phyloP scores from a whole-genome alignment of 139 green algal genomes.

The Coelastrella sp. region DNA sequence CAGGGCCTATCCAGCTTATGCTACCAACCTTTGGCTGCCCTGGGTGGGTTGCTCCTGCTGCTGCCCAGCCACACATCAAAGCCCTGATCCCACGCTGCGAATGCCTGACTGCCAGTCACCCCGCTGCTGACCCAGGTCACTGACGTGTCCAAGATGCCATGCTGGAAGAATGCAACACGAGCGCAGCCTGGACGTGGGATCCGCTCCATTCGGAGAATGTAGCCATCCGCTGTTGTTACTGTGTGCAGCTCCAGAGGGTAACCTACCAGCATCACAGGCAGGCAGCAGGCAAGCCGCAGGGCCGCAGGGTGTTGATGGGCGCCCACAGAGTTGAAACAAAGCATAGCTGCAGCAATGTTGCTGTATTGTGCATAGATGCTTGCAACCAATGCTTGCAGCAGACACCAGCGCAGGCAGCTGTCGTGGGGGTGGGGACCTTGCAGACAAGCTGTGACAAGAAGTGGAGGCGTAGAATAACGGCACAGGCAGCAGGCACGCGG shows the following conservation, averaged over 20 bases:
- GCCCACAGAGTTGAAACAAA: too few species aligned
- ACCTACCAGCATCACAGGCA: slow-evolving; percentile 11
- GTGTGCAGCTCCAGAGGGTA: slow-evolving; percentile 59
- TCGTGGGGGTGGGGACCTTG: too few species aligned
- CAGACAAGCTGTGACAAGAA: too few species aligned
- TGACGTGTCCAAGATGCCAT: slow-evolving; percentile 92
- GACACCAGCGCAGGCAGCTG: too few species aligned
- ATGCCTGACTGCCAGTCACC: slow-evolving; percentile 86
- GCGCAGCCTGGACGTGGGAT: slow-evolving; percentile 75
- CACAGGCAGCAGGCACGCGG: too few species aligned
- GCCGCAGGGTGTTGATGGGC: too few species aligned
- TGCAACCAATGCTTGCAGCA: too few species aligned
- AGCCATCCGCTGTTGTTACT: slow-evolving; percentile 67
- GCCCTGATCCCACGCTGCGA: slow-evolving; percentile 92
- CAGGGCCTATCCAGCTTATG: neutral
- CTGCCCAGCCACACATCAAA: slow-evolving; percentile 97
- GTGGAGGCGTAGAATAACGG: too few species aligned
- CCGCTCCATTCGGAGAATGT: slow-evolving; percentile 87
- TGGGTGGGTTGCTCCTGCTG: slow-evolving; percentile 85
- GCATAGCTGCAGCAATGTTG: too few species aligned
- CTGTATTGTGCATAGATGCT: too few species aligned
- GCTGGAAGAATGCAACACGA: slow-evolving; percentile 88
- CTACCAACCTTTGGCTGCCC: slow-evolving; percentile 72
- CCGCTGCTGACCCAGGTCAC: slow-evolving; percentile 92
- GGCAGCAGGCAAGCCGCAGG: neutral